Percentiles rank a stretch among this genome's conserved stretches.
Conservation (phyloP, 495 filamentous ascomycete genomes). For the Penicillium desertorum region DNA sequence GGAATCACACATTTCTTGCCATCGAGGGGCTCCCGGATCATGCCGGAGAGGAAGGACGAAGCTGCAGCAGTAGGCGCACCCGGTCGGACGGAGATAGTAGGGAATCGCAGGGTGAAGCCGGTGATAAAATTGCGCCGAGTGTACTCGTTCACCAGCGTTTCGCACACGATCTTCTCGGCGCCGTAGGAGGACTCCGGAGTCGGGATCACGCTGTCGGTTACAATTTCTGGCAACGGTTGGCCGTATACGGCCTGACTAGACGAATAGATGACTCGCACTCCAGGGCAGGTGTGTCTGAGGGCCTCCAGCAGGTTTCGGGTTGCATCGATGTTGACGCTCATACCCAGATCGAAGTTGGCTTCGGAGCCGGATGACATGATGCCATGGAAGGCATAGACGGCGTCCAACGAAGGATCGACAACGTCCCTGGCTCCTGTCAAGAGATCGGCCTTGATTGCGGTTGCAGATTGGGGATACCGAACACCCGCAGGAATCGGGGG, state of each 20-base stretch:
- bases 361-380: conserved; percentile 78
- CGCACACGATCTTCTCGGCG: conserved; percentile 71
- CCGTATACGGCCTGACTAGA: conserved; percentile 59
- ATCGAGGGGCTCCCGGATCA: conserved; percentile 61
- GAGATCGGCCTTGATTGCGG: conserved; percentile 57
- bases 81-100: conserved; percentile 68
- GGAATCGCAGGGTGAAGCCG: conserved; percentile 65
- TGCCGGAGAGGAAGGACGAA: conserved; percentile 67
- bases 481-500: conserved; percentile 54
- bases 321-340: conserved; percentile 69
- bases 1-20: conserved; percentile 64
- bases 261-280: conserved; percentile 62
- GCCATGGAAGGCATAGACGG: conserved; percentile 74
- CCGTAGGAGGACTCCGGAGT: conserved; percentile 72
- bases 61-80: conserved; percentile 69
- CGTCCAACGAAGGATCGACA: conserved; percentile 53
- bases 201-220: conserved; percentile 56
- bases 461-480: conserved; percentile 54
- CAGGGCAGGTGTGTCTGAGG: conserved; percentile 54
- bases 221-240: conserved; percentile 48
- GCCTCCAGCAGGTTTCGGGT: conserved; percentile 61
- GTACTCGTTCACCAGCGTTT: conserved; percentile 70
- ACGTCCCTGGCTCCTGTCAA: conserved; percentile 50
- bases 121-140: conserved; percentile 64
- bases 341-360: conserved; percentile 67